phyloP scores from a whole-genome alignment of 192 early-diverging fungal genomes.

The Coemansia sp. region DNA sequence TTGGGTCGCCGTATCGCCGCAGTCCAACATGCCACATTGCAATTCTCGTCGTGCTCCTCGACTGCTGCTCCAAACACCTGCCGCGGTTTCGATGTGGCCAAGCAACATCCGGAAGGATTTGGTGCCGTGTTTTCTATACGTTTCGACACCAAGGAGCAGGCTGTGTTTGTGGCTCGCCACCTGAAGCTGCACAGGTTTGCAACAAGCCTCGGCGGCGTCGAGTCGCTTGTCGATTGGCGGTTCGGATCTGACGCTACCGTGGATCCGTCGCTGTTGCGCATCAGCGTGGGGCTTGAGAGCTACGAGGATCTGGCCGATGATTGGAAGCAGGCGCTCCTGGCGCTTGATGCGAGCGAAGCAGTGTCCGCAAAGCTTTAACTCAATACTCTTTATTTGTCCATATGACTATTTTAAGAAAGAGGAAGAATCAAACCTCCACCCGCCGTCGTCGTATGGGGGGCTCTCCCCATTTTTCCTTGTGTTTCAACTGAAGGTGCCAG shows the following conservation, averaged over 20 bases:
- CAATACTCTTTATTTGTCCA: too few species aligned
- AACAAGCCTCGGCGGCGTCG: constrained; percentile 68
- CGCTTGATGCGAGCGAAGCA: constrained; percentile 28
- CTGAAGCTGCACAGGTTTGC: constrained; percentile 59
- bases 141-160: constrained; percentile 55
- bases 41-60: constrained; percentile 7
- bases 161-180: constrained; percentile 48
- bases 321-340: constrained; percentile 57
- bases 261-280: constrained; percentile 57
- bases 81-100: constrained; percentile 25
- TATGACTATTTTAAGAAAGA: too few species aligned
- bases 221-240: constrained; percentile 74
- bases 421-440: too few species aligned
- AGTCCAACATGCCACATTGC: constrained; percentile 46
- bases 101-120: constrained; percentile 47
- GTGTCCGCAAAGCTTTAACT: constrained; percentile 21
- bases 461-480: too few species aligned
- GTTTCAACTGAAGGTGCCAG: too few species aligned
- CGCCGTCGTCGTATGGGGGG: too few species aligned
- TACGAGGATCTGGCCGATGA: constrained; percentile 67
- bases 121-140: constrained; percentile 51
- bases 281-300: constrained; percentile 71
- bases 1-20: constrained; percentile 28
- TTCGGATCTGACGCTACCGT: constrained; percentile 46
- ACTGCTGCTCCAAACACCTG: background rate